Evolutionary conservation across 306 rosid species (phyloP), one percentile per base, ranked within the genome.

Genomic region (Psophocarpus tetragonolobus): DNA sequence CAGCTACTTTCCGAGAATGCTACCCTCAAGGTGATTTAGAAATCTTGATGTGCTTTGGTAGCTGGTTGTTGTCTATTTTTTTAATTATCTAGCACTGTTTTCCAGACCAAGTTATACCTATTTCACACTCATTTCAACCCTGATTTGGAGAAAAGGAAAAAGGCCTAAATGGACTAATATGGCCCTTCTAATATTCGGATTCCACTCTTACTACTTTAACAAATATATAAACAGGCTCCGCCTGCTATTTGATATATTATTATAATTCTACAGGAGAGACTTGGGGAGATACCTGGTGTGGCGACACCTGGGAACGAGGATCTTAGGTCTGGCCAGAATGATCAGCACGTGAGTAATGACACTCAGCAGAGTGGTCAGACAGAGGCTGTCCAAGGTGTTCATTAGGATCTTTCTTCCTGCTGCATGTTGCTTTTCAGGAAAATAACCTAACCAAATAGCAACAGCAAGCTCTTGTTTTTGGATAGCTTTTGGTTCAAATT

Each of bases 361-460:
- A 32, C 82, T 75, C 82, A 87, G 56, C 87, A 82, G 58, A 89
- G 68, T 60, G 78, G 56, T 70, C 82, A 81, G 72, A 65, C 78
- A 48, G 86, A 87, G 81, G 56, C 27, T 64, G 84, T 77, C 78
- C 84, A 69, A 57, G 82, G 85, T 54, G 90, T 72, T 68, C 88
- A 71, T 21, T 83, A 86, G 90, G 78, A 64, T 75, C 76, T 64
- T 81, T 87, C 79, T 74, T 65, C 87, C 85, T 75, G 82, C 84
- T 78, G 64, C 73, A 36, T 81, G 85, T 65, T 65, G 72, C 86
- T 75, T 72, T 66, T 73, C 73, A 80, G 84, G 85, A 85, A 79
- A 81, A 84, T 84, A 83, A 90, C 92, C 80, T 84, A 83, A 90
- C 91, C 82, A 81, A 53, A 65, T 85, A 90, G 89, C 88, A 75